Evolutionary conservation across 1,284 basidiomycete species (phyloP).

Genomic region (Marasmius tenuissimus): DNA sequence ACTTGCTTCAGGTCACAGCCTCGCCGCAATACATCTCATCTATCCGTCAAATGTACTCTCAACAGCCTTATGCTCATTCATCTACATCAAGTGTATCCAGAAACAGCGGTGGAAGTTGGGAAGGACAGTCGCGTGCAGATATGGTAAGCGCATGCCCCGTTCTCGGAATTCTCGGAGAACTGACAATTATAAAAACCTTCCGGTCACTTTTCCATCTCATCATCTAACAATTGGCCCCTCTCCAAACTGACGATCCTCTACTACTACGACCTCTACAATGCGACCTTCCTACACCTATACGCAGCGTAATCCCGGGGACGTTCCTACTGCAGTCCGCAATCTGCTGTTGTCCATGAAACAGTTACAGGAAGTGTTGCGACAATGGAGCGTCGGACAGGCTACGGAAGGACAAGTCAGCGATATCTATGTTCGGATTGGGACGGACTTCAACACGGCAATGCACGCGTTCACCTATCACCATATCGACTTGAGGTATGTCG

Average conservation of each 20-base stretch:
- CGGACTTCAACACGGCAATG: slow-evolving; percentile 87
- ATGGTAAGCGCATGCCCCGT: slow-evolving; percentile 7
- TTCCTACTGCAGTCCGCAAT: slow-evolving; percentile 73
- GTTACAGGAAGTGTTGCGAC: slow-evolving; percentile 77
- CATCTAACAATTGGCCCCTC: not conserved
- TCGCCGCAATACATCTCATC: not conserved
- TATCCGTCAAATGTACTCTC: slow-evolving; percentile 11
- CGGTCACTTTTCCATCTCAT: not conserved
- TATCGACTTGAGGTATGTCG: slow-evolving; percentile 75
- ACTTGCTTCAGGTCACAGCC: not conserved
- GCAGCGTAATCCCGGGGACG: slow-evolving; percentile 37
- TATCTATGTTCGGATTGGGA: slow-evolving; percentile 91
- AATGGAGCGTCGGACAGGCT: slow-evolving; percentile 72
- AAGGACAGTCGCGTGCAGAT: slow-evolving; percentile 9
- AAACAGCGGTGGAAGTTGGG: not conserved
- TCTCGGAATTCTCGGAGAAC: not conserved
- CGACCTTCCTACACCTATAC: slow-evolving; percentile 5
- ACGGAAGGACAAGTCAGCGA: slow-evolving; percentile 85
- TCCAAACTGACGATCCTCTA: not conserved
- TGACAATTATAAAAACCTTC: slow-evolving; percentile 6
- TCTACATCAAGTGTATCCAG: slow-evolving; percentile 12
- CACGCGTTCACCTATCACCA: slow-evolving; percentile 77
- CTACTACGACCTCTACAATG: not conserved
- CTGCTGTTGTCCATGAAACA: slow-evolving; percentile 87
- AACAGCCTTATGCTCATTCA: slow-evolving; percentile 8